Conservation (phyloP, 1,284 basidiomycete species). For the Ceratobasidium sp. region DNA sequence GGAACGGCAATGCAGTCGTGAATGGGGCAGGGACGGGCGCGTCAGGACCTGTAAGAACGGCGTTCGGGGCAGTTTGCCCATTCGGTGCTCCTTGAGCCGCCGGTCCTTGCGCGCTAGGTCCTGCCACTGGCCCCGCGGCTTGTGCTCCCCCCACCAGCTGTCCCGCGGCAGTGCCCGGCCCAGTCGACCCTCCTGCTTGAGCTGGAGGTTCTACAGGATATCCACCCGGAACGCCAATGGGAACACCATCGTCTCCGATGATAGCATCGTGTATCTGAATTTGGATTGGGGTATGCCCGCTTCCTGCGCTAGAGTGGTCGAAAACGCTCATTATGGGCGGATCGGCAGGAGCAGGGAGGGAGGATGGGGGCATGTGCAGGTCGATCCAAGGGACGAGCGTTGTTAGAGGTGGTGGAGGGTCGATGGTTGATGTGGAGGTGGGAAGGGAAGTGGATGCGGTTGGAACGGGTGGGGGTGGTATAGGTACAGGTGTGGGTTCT, state of each 20-base stretch:
- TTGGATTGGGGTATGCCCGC: conserved; percentile 33
- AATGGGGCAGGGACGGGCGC: conserved; percentile 4
- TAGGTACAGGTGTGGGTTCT: background rate
- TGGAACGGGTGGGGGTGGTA: background rate
- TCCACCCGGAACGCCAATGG: too few species aligned
- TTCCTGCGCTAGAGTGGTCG: conserved; percentile 35
- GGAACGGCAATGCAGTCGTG: conserved; percentile 3
- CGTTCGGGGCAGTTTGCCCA: too few species aligned
- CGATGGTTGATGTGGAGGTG: background rate
- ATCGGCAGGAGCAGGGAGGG: conserved; percentile 27
- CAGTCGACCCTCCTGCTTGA: background rate
- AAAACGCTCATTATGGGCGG: conserved; percentile 40
- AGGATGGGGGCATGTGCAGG: conserved; percentile 41
- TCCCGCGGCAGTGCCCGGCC: background rate
- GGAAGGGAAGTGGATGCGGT: background rate
- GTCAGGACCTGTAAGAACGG: conserved; percentile 1
- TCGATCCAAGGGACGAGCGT: conserved; percentile 42
- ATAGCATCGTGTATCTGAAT: conserved; percentile 39
- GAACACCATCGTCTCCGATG: conserved; percentile 22
- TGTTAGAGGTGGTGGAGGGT: conserved; percentile 9
- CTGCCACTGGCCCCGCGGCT: too few species aligned
- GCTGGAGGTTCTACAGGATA: background rate
- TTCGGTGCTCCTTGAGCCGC: too few species aligned
- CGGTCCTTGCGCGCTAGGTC: too few species aligned
- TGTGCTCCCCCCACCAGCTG: too few species aligned